phyloP scores from a whole-genome alignment of 345 rosid species.

The Boechera stricta region DNA sequence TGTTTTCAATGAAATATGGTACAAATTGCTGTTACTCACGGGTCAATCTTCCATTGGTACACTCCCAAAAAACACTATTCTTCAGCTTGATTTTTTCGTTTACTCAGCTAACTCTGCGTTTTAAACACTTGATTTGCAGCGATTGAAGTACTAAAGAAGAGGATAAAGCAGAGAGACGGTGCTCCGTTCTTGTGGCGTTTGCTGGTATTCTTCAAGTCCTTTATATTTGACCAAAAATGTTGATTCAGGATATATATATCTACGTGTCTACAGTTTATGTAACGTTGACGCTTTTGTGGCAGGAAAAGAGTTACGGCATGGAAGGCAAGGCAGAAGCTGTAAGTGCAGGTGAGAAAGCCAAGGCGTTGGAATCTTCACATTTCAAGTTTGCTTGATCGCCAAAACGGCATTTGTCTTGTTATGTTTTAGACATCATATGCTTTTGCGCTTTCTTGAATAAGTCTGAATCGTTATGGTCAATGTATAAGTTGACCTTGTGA shows the following conservation, averaged over 20 bases:
- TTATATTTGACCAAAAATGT: neutral
- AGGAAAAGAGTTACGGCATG: constrained; percentile 68
- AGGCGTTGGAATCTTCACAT: constrained; percentile 59
- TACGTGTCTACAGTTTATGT: neutral
- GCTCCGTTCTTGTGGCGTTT: constrained; percentile 78
- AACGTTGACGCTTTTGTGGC: constrained; percentile 20
- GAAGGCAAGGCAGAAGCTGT: constrained; percentile 49
- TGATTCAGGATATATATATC: neutral
- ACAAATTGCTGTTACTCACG: constrained; percentile 53
- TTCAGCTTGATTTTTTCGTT: neutral
- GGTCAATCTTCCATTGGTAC: constrained; percentile 68
- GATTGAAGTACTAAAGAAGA: constrained; percentile 53
- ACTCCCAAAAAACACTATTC: constrained; percentile 4
- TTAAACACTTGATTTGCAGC: constrained; percentile 44
- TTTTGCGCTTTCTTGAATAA: constrained; percentile 3
- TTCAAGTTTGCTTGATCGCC: constrained; percentile 35
- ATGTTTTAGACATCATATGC: neutral
- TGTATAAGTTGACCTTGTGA: constrained; percentile 18
- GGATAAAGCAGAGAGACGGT: constrained; percentile 64
- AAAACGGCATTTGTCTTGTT: constrained; percentile 10
- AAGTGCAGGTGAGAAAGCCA: constrained; percentile 54
- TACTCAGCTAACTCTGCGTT: neutral
- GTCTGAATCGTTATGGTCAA: constrained; percentile 27
- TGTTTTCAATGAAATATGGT: constrained; percentile 84
- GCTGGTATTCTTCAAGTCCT: constrained; percentile 48